phyloP scores from a whole-genome alignment of 176 grass and related monocot species.

The Olyra latifolia region DNA sequence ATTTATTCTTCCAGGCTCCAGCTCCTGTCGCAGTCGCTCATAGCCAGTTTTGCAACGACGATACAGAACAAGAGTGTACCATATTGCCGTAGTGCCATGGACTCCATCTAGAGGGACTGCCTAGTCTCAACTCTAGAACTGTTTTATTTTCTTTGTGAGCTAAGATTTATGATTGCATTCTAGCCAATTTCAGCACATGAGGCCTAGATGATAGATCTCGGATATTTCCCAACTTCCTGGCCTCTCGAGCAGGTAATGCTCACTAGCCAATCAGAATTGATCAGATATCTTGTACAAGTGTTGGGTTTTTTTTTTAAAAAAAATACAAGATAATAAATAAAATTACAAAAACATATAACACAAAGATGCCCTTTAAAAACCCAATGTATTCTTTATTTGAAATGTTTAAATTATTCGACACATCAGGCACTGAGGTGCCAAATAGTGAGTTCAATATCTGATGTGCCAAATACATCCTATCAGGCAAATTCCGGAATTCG shows the following conservation, averaged over 20 bases:
- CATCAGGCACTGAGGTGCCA: too few relatives aligned
- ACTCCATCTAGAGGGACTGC: not conserved
- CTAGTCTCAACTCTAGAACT: not conserved
- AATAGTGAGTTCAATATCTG: too few relatives aligned
- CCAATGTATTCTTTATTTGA: too few relatives aligned
- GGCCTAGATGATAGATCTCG: not conserved
- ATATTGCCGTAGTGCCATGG: not conserved
- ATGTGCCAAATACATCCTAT: too few relatives aligned
- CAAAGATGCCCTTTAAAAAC: too few relatives aligned
- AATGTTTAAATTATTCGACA: too few relatives aligned
- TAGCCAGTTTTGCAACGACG: not conserved
- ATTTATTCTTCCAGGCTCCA: not conserved
- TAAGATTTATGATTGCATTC: too few relatives aligned
- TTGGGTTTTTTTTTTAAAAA: too few relatives aligned
- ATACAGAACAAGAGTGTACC: not conserved
- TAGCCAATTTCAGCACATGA: not conserved
- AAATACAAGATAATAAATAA: too few relatives aligned
- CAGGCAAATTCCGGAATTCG: too few relatives aligned
- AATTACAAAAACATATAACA: too few relatives aligned
- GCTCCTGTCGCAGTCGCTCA: not conserved
- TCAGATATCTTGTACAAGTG: not conserved
- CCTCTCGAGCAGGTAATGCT: not conserved
- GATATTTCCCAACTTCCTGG: slow-evolving; percentile 21
- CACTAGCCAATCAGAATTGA: not conserved
- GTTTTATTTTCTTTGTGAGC: not conserved